Conservation (phyloP, 2,329 filamentous ascomycete genomes). For the Phialophora macrospora region DNA sequence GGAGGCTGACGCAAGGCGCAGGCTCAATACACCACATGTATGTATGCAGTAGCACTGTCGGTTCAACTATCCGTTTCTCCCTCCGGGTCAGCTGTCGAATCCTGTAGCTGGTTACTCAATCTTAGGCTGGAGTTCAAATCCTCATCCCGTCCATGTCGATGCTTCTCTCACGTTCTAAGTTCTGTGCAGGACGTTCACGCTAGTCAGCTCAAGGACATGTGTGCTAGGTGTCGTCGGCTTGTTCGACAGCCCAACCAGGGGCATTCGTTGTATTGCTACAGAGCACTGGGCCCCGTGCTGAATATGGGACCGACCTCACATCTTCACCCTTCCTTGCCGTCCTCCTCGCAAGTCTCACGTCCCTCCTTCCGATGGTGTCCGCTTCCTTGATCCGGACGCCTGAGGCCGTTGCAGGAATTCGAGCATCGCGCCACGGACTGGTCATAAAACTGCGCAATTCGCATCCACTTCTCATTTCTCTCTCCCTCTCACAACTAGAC, state of each 20-base stretch:
- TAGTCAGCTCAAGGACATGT: too few species aligned
- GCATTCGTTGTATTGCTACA: slow-evolving; percentile 3
- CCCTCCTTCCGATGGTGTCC: not conserved
- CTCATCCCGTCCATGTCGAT: too few species aligned
- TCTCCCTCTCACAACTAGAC: not conserved
- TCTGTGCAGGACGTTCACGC: too few species aligned
- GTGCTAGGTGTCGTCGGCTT: not conserved
- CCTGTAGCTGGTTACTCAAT: too few species aligned
- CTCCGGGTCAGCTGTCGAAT: too few species aligned
- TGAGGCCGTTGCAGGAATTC: not conserved
- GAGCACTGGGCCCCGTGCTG: not conserved
- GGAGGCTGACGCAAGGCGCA: too few species aligned
- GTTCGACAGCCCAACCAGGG: not conserved
- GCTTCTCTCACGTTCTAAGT: too few species aligned
- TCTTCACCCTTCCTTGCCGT: not conserved
- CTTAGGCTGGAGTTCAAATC: too few species aligned
- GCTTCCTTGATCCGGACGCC: not conserved
- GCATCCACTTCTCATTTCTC: not conserved
- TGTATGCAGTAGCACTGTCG: too few species aligned
- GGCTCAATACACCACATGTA: too few species aligned
- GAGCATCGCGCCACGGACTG: not conserved
- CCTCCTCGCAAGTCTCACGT: not conserved
- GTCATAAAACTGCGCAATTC: not conserved
- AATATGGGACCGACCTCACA: not conserved
- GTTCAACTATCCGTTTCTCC: too few species aligned